Evolutionary conservation across 2,329 filamentous ascomycete species (phyloP), one percentile per base, ranked within the genome.

Genomic region (Diaporthe eres): DNA sequence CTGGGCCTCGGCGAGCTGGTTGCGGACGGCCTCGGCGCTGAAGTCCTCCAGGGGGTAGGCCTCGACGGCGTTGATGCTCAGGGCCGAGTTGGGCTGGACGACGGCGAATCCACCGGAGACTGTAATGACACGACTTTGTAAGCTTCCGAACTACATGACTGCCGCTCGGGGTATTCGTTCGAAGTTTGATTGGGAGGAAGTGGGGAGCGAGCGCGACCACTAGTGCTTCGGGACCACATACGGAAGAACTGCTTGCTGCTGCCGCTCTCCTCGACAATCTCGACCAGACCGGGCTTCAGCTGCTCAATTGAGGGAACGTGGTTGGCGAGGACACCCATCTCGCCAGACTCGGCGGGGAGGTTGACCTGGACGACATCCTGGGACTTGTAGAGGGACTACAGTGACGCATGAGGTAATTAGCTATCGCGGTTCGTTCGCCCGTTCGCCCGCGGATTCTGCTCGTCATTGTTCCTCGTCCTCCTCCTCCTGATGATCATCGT

Each of bases 271-370:
- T 98, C 96, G 81, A 98, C 92, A 84, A 99, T 91, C 90, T 98
- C 96, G 81, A 99, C 91, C 81, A 98, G 88, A 83, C 97, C 97
- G 77, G 97, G 96, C 92, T 97, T 98, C 87, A 99, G 91, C 91
- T 99, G 97, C 91, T 99, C 97, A 84, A 99, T 98, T 78, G 96
- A 95, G 79, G 97, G 96, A 83, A 99, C 97, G 92, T 99, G 97
- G 91, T 97, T 97, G 86, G 97, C 97, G 85, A 99, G 94, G 82
- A 99, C 94, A 94, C 97, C 97, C 97, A 99, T 99, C 83, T 98
- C 97, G 86, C 97, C 97, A 78, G 96, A 97, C 87, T 98, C 97
- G 84, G 97, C 97, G 85, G 97, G 94, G 84, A 99, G 93, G 92
- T 99, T 99, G 90, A 99, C 97, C 90, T 99, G 97, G 84, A 98